Evolutionary conservation across 1,284 basidiomycete genomes (phyloP).

Genomic region (Cerrena zonata): DNA sequence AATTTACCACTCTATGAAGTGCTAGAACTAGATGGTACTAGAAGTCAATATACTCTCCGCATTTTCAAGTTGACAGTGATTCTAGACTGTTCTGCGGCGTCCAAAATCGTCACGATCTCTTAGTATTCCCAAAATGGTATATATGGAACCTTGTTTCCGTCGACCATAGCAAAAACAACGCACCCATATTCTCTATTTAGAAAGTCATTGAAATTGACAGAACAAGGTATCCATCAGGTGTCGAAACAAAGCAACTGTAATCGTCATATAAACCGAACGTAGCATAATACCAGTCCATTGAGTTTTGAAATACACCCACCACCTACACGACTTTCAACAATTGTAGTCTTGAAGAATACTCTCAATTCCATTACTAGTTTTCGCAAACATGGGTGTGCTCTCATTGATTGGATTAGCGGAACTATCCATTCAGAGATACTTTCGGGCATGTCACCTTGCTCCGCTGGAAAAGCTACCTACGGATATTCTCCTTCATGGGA

Average conservation of each 20-base stretch:
- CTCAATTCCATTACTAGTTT: neutral
- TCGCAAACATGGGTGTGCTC: too few species aligned
- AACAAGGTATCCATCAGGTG: neutral
- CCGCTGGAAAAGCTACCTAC: conserved; percentile 15
- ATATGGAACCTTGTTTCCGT: neutral
- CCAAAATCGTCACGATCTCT: neutral
- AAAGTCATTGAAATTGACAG: too few species aligned
- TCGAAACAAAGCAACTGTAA: neutral
- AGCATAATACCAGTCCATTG: neutral
- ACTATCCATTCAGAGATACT: neutral
- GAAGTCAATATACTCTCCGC: neutral
- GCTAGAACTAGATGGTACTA: neutral
- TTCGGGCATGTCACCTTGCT: neutral
- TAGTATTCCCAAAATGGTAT: neutral
- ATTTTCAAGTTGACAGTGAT: neutral
- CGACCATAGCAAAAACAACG: too few species aligned
- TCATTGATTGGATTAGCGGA: too few species aligned
- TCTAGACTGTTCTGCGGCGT: too few species aligned
- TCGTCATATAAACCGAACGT: neutral
- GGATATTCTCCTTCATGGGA: conserved; percentile 43
- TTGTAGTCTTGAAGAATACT: too few species aligned
- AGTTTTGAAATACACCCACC: neutral
- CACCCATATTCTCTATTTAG: too few species aligned
- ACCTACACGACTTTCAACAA: neutral
- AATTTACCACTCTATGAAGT: neutral